Evolutionary conservation across 331 rosid genomes (phyloP), one percentile per base, ranked within the genome.

Genomic region (Cydonia oblonga): DNA sequence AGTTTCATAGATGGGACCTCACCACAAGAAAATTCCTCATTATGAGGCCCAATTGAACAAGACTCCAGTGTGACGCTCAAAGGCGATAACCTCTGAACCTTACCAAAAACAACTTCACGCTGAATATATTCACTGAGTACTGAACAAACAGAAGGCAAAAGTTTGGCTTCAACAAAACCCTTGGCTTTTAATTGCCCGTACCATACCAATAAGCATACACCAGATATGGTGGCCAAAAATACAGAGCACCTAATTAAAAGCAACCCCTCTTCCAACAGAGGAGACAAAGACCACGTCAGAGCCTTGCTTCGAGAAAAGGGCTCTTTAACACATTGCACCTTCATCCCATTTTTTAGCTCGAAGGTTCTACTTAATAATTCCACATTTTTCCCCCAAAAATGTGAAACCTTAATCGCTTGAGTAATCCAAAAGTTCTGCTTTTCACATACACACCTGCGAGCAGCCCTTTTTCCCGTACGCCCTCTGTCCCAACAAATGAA

Each of bases 31-130:
- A 93, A 93, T 46, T 93, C 98, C 78, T 88, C 88, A 44, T 66
- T 73, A 54, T 81, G 88, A 56, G 98, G 96, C 81, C 96, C 96
- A 64, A 89, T 71, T 30, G 96, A 91, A 80, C 96, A 85, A 2
- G 97, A 87, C 65, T 91, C 97, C 75, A 93, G 78, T 0, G 96
- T 91, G 69, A 93, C 70, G 86, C 98, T 93, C 80, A 93, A 79
- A 9, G 93, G 98, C 2, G 97, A 86, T 75, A 93, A 74, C 38
- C 90, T 89, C 49, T 79, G 72, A 80, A 93, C 97, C 86, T 86
- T 93, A 23, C 96, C 96, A 71, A 93, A 81, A 64, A 82, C 83
- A 74, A 93, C 68, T 5, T 89, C 95, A 1, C 92, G 97, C 81
- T 91, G 88, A 71, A 93, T 66, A 53, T 66, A 73, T 63, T 88